phyloP scores from a whole-genome alignment of 2,329 filamentous ascomycete genomes.

The Rutstroemia sydowiana region DNA sequence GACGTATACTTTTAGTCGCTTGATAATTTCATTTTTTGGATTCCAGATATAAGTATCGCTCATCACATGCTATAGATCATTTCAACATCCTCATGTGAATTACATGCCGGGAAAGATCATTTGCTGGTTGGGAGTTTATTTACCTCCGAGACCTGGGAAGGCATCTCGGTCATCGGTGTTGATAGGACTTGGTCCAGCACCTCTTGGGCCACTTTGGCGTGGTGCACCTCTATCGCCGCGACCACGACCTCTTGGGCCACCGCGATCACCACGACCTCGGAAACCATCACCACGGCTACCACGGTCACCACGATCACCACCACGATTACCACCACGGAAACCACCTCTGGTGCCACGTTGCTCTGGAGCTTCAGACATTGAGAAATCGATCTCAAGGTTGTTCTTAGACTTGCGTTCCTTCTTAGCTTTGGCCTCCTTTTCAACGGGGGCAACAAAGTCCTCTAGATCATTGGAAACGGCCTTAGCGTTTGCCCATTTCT shows the following conservation, averaged over 20 bases:
- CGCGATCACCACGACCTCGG: conserved; percentile 36
- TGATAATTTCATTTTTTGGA: conserved; percentile 3
- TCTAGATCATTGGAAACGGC: conserved; percentile 55
- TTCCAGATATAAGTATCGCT: conserved; percentile 8
- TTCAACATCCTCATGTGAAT: conserved; percentile 1
- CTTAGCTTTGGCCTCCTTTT: conserved; percentile 68
- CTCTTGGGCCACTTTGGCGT: conserved; percentile 37
- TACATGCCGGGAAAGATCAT: conserved; percentile 13
- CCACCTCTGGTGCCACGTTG: conserved; percentile 47
- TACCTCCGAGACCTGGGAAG: conserved; percentile 46
- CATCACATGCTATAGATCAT: conserved; percentile 15
- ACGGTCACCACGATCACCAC: conserved; percentile 45
- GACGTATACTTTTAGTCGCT: too few relatives aligned
- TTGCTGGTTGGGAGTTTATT: conserved; percentile 22
- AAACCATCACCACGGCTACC: conserved; percentile 43
- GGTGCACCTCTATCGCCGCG: conserved; percentile 42
- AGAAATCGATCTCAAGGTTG: conserved; percentile 79
- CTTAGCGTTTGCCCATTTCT: conserved; percentile 90
- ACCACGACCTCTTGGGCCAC: conserved; percentile 40
- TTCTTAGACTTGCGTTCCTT: conserved; percentile 91
- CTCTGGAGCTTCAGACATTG: conserved; percentile 65
- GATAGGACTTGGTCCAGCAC: conserved; percentile 33
- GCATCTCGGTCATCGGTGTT: conserved; percentile 43
- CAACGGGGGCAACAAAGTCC: conserved; percentile 75
- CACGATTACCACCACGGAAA: conserved; percentile 41